Percentiles rank a stretch among this genome's conserved stretches.
Conservation (phyloP, 140 eudicot genomes). For the Erigeron philadelphicus region DNA sequence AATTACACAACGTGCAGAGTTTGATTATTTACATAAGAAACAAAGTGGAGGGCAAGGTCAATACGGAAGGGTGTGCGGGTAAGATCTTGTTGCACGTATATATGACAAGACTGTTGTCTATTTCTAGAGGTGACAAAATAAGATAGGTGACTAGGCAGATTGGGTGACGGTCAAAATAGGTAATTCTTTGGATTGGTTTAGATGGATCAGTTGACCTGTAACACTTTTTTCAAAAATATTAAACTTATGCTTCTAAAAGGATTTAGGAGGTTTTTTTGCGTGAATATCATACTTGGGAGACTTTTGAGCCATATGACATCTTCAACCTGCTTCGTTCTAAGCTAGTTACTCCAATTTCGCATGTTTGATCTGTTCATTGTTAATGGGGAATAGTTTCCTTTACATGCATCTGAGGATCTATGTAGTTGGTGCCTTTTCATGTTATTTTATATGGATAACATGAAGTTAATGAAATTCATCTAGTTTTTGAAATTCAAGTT, state of each 20-base stretch:
- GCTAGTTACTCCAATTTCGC: not conserved
- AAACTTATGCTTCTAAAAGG: not conserved
- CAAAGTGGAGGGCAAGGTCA: slow-evolving; percentile 99
- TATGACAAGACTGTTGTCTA: not conserved
- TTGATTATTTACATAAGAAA: slow-evolving; percentile 91
- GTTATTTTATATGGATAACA: not conserved
- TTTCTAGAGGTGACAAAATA: not conserved
- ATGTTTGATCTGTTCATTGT: not conserved
- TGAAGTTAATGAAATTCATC: not conserved
- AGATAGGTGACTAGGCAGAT: not conserved
- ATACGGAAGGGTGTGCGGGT: slow-evolving; percentile 94
- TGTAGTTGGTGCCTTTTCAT: not conserved
- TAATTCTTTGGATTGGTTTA: not conserved
- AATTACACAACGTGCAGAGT: slow-evolving; percentile 86
- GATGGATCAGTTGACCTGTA: not conserved
- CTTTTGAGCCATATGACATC: not conserved
- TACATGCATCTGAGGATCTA: not conserved
- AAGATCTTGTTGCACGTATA: slow-evolving; percentile 19
- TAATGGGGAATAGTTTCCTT: not conserved
- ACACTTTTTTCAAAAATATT: not conserved
- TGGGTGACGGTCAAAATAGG: not conserved
- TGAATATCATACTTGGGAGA: not conserved
- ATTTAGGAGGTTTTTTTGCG: not conserved
- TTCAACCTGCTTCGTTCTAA: not conserved
- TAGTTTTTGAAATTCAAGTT: not conserved